Evolutionary conservation across 176 grass and related monocot genomes (phyloP).

Genomic region (Carex kokanica): DNA sequence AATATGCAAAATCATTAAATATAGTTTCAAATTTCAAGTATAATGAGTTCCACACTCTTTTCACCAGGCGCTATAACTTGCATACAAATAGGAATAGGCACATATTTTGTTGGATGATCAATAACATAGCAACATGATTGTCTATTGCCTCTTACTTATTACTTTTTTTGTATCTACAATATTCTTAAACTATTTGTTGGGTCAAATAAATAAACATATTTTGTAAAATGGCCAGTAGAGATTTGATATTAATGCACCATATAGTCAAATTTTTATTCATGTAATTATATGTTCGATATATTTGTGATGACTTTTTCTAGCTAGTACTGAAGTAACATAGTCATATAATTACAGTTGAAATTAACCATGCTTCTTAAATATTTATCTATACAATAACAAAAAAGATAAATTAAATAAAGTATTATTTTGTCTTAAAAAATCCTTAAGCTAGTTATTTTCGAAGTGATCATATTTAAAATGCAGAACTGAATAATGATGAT

Average conservation of each 20-base stretch:
- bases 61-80: not conserved
- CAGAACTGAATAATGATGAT: not conserved
- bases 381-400: too few relatives aligned
- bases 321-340: not conserved
- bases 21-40: not conserved
- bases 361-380: not conserved
- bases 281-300: not conserved
- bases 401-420: too few relatives aligned
- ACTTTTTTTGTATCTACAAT: not conserved
- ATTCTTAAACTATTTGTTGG: not conserved
- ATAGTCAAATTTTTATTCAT: not conserved
- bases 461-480: not conserved
- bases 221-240: not conserved
- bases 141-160: not conserved
- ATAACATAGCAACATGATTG: not conserved
- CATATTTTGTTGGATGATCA: not conserved
- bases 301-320: not conserved
- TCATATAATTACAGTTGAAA: too few relatives aligned
- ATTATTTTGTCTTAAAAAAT: not conserved
- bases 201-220: not conserved
- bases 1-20: not conserved
- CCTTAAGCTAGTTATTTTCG: too few relatives aligned
- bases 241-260: not conserved
- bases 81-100: not conserved
- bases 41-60: not conserved